Evolutionary conservation across 2,329 filamentous ascomycete species (phyloP), one percentile per base, ranked within the genome.

Genomic region (Pyricularia sp.): DNA sequence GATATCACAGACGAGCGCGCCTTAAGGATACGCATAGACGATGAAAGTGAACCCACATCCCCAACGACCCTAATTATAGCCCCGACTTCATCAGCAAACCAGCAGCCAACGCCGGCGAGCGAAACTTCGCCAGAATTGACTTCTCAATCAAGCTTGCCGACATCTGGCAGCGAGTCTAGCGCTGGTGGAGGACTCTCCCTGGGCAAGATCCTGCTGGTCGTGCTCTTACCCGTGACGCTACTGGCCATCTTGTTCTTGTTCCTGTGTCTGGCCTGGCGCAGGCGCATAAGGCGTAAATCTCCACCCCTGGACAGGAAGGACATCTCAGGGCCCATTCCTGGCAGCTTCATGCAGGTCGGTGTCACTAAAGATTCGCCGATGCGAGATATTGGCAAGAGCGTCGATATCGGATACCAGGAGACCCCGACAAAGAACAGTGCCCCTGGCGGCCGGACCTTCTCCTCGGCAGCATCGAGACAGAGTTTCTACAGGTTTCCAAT

Each of bases 171-270:
- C 19, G 66, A 72, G 1, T 65, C 64, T 6, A 66, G 71, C 3
- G 68, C 71, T 1, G 64, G 65, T 3, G 33, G 3, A 10, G 33
- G 3, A 10, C 33, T 5, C 28, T 65, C 67, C 0, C 63, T 61
- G 9, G 62, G 44, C 26, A 71, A 74, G 3, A 74, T 81, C 26
- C 70, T 81, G 6, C 69, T 81, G 16, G 79, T 78, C 0, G 76
- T 78, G 2, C 73, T 82, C 2, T 71, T 82, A 2, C 79, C 79
- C 0, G 71, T 78, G 22, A 66, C 79, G 2, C 68, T 81, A 16
- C 67, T 80, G 0, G 70, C 74, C 24, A 65, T 77, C 12, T 67
- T 74, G 0, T 66, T 77, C 4, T 66, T 75, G 9, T 67, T 75
- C 22, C 69, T 74, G 1, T 66, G 73, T 4, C 67, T 73, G 31